Percentiles rank a stretch among this genome's conserved stretches.
These are phyloP conservation scores for Tritrichomonas foetus DNA, from an alignment of 208 protist genomes.

Conservation along the genomic window DNA sequence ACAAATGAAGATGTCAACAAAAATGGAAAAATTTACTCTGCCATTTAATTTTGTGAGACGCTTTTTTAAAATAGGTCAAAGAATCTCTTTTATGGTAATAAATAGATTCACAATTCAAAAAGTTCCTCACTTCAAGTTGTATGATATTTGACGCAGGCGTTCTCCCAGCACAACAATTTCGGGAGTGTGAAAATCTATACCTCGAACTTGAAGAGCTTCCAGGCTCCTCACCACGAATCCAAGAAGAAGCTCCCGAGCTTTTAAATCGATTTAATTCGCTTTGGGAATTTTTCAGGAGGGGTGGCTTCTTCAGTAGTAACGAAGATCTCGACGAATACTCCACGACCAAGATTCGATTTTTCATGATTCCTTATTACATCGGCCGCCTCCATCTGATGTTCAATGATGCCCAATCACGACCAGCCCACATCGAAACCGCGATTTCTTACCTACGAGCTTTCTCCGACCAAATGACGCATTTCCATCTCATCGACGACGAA, in stretches of 20 bases:
- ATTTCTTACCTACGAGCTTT: background rate
- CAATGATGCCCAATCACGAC: background rate
- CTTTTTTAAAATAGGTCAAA: too few relatives aligned
- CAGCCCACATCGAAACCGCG: background rate
- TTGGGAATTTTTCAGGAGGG: background rate
- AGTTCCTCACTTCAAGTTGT: too few relatives aligned
- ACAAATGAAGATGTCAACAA: too few relatives aligned
- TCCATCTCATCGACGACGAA: background rate
- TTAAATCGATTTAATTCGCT: background rate
- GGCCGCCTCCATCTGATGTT: background rate
- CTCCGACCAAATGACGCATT: constrained; percentile 18
- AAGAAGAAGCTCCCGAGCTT: background rate
- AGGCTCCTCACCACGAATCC: background rate
- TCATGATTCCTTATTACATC: constrained; percentile 13
- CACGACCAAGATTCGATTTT: background rate
- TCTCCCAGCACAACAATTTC: background rate
- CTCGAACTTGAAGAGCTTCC: background rate
- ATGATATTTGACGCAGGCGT: background rate
- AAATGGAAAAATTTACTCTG: too few relatives aligned
- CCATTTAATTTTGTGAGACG: too few relatives aligned
- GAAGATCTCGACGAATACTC: constrained; percentile 34
- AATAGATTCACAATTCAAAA: too few relatives aligned
- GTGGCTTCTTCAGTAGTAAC: background rate
- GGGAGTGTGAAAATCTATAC: background rate
- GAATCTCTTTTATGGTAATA: too few relatives aligned